Percentiles rank a stretch among this genome's conserved stretches.
phyloP scores from a whole-genome alignment of 2,329 filamentous ascomycete species.

The Chrysosporium keratinophilum region DNA sequence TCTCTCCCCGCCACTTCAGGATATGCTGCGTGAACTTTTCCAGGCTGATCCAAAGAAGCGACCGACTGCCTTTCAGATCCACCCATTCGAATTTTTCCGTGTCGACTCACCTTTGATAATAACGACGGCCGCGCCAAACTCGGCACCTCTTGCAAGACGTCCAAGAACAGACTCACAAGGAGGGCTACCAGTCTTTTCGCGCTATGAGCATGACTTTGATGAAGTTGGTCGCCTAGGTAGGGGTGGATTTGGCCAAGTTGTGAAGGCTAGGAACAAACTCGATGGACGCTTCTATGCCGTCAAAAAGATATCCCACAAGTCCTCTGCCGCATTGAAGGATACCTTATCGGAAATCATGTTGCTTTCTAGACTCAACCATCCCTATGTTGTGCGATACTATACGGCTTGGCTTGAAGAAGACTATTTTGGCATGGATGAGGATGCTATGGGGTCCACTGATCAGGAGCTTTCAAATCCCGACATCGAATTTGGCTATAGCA shows the following conservation, averaged over 20 bases:
- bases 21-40: constrained; percentile 76
- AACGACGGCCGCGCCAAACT: constrained; percentile 17
- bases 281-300: constrained; percentile 91
- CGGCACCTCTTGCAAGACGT: constrained; percentile 38
- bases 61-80: constrained; percentile 66
- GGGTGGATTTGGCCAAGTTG: constrained; percentile 91
- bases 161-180: constrained; percentile 54
- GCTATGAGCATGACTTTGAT: constrained; percentile 81
- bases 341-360: constrained; percentile 80
- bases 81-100: constrained; percentile 43
- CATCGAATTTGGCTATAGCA: constrained; percentile 58
- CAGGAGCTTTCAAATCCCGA: constrained; percentile 12
- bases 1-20: constrained; percentile 64
- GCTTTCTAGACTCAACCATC: constrained; percentile 85
- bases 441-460: constrained; percentile 42
- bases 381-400: constrained; percentile 79
- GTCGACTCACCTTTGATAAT: constrained; percentile 30
- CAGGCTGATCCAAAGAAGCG: constrained; percentile 73
- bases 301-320: constrained; percentile 85
- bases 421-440: constrained; percentile 32
- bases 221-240: constrained; percentile 83
- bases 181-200: constrained; percentile 49
- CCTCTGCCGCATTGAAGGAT: constrained; percentile 49
- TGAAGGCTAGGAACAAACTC: constrained; percentile 87
- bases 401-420: constrained; percentile 85